Conservation (phyloP, 768 basidiomycete genomes). For the Podaxis mareebaensis region DNA sequence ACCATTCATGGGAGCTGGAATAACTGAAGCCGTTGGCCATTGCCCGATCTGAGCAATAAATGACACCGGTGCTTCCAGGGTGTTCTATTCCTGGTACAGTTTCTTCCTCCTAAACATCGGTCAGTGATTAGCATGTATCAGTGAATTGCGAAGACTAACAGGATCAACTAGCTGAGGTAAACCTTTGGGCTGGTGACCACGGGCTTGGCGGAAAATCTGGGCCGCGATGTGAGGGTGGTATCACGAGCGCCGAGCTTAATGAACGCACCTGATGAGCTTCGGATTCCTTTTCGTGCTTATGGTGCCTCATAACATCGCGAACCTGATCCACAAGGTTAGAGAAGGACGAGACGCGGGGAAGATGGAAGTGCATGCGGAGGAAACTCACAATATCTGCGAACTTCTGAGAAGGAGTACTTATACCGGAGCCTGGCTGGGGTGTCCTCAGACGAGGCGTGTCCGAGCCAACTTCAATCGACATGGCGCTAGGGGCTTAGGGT, state of each 20-base stretch:
- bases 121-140: conserved; percentile 11
- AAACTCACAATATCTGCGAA: conserved; percentile 31
- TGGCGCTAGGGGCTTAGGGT: conserved; percentile 15
- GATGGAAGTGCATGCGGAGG: conserved; percentile 45
- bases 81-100: conserved; percentile 87
- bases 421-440: conserved; percentile 25
- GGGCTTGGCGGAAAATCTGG: conserved; percentile 75
- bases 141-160: conserved; percentile 36
- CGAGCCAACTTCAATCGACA: conserved; percentile 22
- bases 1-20: conserved; percentile 76
- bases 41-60: conserved; percentile 93
- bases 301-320: conserved; percentile 63
- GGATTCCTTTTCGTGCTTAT: conserved; percentile 79
- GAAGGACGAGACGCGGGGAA: conserved; percentile 45
- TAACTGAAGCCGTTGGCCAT: conserved; percentile 93
- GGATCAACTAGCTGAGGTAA: conserved; percentile 74
- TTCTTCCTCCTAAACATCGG: conserved; percentile 70
- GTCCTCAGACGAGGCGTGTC: conserved; percentile 20
- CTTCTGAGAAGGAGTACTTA: conserved; percentile 26
- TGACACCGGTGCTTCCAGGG: conserved; percentile 62
- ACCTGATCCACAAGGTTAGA: conserved; percentile 60
- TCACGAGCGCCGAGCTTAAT: conserved; percentile 11
- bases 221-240: conserved; percentile 9
- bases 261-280: conserved; percentile 77
- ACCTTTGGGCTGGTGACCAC: conserved; percentile 69